Evolutionary conservation across 768 basidiomycete species (phyloP).

Genomic region (Sporobolomyces roseus): DNA sequence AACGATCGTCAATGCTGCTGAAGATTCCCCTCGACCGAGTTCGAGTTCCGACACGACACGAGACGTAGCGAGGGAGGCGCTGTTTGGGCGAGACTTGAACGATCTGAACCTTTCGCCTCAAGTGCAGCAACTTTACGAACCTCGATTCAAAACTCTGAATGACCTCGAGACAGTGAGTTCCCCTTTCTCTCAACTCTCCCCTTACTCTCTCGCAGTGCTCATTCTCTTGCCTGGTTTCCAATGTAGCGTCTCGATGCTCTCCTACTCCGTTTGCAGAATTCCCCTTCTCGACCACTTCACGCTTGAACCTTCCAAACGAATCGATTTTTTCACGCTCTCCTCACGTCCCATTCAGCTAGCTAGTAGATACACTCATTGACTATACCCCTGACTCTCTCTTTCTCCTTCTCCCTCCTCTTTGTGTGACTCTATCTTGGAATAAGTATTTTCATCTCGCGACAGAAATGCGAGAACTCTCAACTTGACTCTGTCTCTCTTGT

Average conservation of each 20-base stretch:
- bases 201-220: too few species aligned
- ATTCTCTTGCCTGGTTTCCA: not conserved
- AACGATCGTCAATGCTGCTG: conserved; percentile 27
- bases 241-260: conserved; percentile 30
- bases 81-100: conserved; percentile 31
- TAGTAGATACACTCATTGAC: conserved; percentile 1
- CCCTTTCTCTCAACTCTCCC: not conserved
- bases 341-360: not conserved
- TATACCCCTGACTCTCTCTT: not conserved
- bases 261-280: not conserved
- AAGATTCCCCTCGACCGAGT: too few species aligned
- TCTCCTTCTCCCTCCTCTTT: not conserved
- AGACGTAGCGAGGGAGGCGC: conserved; percentile 18
- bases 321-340: not conserved
- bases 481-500: too few species aligned
- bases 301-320: not conserved
- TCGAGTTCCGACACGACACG: not conserved
- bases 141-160: conserved; percentile 8
- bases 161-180: conserved; percentile 32
- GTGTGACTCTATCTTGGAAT: too few species aligned
- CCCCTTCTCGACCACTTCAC: not conserved
- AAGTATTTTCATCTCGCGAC: too few species aligned
- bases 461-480: too few species aligned
- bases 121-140: conserved; percentile 16
- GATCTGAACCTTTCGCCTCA: conserved; percentile 22